Evolutionary conservation across 768 basidiomycete species (phyloP), one percentile per base, ranked within the genome.

Genomic region (Leccinum pellstonianum): DNA sequence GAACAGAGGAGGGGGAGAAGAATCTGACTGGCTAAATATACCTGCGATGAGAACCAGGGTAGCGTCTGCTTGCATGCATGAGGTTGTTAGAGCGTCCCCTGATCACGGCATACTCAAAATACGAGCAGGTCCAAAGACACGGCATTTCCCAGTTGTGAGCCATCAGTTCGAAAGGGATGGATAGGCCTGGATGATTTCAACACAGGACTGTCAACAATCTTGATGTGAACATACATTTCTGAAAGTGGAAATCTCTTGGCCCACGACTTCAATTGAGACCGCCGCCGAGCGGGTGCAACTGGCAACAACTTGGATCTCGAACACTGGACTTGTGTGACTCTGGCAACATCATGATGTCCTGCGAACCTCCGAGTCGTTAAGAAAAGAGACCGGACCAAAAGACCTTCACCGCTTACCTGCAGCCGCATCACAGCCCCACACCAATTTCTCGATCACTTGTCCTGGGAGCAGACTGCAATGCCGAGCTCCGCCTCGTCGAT

Each of bases 31-130:
- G 21, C 1, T 60, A 60, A 60, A 56, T 41, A 60, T 64, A 48
- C 8, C 17, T 4, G 14, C 19, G 25, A n/a, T 4, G n/a, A 19
- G 49, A 41, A 7, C 6, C 7, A 21, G 41, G 41, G 41, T 43
- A 19, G 41, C 41, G n/a, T 4, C 56, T 11, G 31, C 3, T 31
- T 21, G 37, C 17, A 17, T 50, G 9, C 17, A 43, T 41, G 41
- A 43, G 17, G 46, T 47, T 7, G 25, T 27, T 17, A 7, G 27
- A 1, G n/a, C 2, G 21, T 50, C 33, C 43, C 29, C 4, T 48
- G 37, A 61, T 61, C 29, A 61, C 59, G 59, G 59, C 59, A 61
- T 31, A 8, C 29, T 10, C n/a, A n/a, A 51, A 51, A 51, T 17
- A n/a, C 29, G 27, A 12, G 15, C 14, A n/a, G 14, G 17, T n/a